A percentile compares a stretch with the other conserved stretches of the same genome.
Conservation (phyloP, 2,329 filamentous ascomycete species). For the Amesomyces nigricolor region DNA sequence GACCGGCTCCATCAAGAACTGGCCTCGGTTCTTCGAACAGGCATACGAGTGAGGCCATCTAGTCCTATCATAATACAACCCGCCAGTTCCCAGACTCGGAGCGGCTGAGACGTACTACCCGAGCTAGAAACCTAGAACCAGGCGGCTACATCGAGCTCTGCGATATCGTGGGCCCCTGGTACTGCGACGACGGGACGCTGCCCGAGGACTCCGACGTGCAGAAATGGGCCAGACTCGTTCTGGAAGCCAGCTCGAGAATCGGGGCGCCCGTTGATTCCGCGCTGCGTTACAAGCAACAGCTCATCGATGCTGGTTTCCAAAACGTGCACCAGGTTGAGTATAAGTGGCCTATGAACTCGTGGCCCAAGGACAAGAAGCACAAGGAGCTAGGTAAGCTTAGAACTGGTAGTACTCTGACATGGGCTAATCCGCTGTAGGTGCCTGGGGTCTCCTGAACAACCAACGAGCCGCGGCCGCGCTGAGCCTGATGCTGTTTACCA, state of each 20-base stretch:
- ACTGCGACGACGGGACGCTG: slow-evolving; percentile 35
- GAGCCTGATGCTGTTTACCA: slow-evolving; percentile 8
- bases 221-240: slow-evolving; percentile 12
- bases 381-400: slow-evolving; percentile 33
- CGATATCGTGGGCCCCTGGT: slow-evolving; percentile 1
- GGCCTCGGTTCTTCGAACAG: slow-evolving; percentile 24
- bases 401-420: too few relatives aligned
- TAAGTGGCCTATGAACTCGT: slow-evolving; percentile 43
- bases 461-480: not conserved
- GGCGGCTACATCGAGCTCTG: slow-evolving; percentile 12
- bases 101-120: too few relatives aligned
- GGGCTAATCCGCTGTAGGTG: not conserved
- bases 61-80: not conserved
- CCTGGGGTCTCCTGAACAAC: slow-evolving; percentile 1
- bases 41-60: slow-evolving; percentile 15
- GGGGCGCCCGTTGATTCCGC: slow-evolving; percentile 18
- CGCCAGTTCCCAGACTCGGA: too few relatives aligned
- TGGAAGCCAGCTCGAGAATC: slow-evolving; percentile 11
- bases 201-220: slow-evolving; percentile 12
- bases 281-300: slow-evolving; percentile 33
- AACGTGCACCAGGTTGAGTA: slow-evolving; percentile 41
- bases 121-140: slow-evolving; percentile 27
- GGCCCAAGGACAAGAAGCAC: slow-evolving; percentile 42
- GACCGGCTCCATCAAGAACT: slow-evolving; percentile 27
- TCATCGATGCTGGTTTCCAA: slow-evolving; percentile 45